Base-by-base conservation (phyloP, 805 yeast species). In the Nakazawaea wickerhamii region DNA sequence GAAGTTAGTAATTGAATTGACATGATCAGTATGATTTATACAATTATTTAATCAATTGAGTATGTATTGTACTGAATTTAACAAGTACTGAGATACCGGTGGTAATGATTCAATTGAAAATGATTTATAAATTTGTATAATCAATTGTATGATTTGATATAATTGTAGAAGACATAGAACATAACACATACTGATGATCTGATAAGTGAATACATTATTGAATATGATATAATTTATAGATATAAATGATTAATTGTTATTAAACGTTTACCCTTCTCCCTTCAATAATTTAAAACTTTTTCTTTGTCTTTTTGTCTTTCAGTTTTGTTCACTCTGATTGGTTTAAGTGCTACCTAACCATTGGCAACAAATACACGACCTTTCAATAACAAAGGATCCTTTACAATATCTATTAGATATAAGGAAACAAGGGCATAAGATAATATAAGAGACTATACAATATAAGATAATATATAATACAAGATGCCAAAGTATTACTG, bases 401-500 rank as follows among this genome's bases (percentile, higher is more conserved):
- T 25, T 25, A 25, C 11, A 25, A 22, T 14, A 36, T 28, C 15
- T n/a, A n/a, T n/a, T n/a, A n/a, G n/a, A n/a, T 6, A 27, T 10
- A 15, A 23, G 30, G 7, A 23, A 22, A 26, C 4, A 26, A 30
- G n/a, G 10, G 22, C n/a, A 30, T n/a, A 21, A 30, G 21, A 5
- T 7, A 14, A 20, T n/a, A 20, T 3, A 38, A 30, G 17, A 30
- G 30, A 21, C 7, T 15, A 18, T 4, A 22, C 1, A 39, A n/a
- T n/a, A n/a, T n/a, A n/a, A n/a, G n/a, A n/a, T n/a, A n/a, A n/a
- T n/a, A n/a, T n/a, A 5, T 13, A 13, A 18, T 4, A 21, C 25
- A 27, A 36, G 17, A 79, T 82, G 89, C 82, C 79, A 3, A 74
- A 81, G 49, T 84, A 81, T 59, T 84, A 81, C 63, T 88, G 96